phyloP scores from a whole-genome alignment of 495 filamentous ascomycete genomes.

The Penicillium parvum region DNA sequence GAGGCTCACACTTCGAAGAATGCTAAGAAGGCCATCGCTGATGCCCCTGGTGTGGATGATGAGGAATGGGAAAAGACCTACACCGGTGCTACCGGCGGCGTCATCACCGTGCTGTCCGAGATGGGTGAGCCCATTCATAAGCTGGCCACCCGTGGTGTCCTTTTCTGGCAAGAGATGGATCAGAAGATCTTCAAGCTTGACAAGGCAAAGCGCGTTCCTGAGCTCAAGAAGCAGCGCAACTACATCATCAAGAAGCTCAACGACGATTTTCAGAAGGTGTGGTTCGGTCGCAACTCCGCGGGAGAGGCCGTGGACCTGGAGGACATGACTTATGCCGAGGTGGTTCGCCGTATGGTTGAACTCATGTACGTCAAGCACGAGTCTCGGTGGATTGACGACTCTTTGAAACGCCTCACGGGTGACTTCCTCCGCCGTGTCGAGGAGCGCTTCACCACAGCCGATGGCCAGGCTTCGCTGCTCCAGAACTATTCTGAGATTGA shows the following conservation, averaged over 20 bases:
- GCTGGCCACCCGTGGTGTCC: conserved; percentile 88
- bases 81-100: conserved; percentile 83
- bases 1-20: conserved; percentile 90
- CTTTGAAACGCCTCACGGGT: conserved; percentile 73
- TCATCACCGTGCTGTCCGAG: conserved; percentile 95
- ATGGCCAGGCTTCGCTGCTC: conserved; percentile 68
- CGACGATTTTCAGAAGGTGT: conserved; percentile 97
- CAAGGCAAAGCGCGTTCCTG: conserved; percentile 86
- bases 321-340: conserved; percentile 96
- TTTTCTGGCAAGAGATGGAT: conserved; percentile 98
- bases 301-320: conserved; percentile 82
- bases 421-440: conserved; percentile 96
- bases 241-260: conserved; percentile 98
- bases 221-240: conserved; percentile 85
- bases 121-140: conserved; percentile 99
- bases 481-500: conserved; percentile 87
- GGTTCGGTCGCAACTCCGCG: conserved; percentile 87
- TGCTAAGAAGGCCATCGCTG: conserved; percentile 92
- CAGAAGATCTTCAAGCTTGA: conserved; percentile 94
- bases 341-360: conserved; percentile 89
- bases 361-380: conserved; percentile 95
- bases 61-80: conserved; percentile 95
- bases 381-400: conserved; percentile 87
- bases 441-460: conserved; percentile 71
- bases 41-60: conserved; percentile 85